Conservation (phyloP, 805 yeast genomes). For the Isabelozyma heimii region DNA sequence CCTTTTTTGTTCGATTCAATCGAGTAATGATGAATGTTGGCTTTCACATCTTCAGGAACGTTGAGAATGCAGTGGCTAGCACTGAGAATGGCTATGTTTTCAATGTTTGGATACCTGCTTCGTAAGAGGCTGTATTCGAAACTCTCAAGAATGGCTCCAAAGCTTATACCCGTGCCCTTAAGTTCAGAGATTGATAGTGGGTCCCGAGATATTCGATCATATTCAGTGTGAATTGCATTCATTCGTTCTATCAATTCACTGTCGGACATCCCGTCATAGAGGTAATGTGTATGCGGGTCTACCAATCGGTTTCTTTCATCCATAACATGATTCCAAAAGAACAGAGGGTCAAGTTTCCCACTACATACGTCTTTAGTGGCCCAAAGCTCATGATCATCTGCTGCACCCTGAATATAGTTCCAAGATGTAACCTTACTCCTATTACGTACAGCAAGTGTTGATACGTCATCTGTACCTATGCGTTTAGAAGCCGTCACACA, state of each 20-base stretch:
- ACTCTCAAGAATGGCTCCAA: slow-evolving; percentile 20
- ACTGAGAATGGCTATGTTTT: slow-evolving; percentile 23
- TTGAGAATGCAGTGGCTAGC: slow-evolving; percentile 8
- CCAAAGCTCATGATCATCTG: slow-evolving; percentile 94
- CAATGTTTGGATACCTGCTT: slow-evolving; percentile 2
- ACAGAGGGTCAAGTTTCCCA: slow-evolving; percentile 40
- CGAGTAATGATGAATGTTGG: slow-evolving; percentile 7
- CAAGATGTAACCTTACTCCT: slow-evolving; percentile 8
- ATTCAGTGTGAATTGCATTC: slow-evolving; percentile 9
- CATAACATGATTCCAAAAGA: slow-evolving; percentile 50
- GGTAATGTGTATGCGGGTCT: slow-evolving; percentile 18
- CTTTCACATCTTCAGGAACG: slow-evolving; percentile 5
- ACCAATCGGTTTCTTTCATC: slow-evolving; percentile 9
- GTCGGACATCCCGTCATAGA: slow-evolving; percentile 20
- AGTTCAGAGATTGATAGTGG: slow-evolving; percentile 15
- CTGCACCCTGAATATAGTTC: slow-evolving; percentile 85
- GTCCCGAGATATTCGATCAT: not conserved
- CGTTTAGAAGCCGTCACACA: slow-evolving; percentile 62
- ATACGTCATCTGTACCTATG: slow-evolving; percentile 4
- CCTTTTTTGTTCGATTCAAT: slow-evolving; percentile 56
- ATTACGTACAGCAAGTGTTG: not conserved
- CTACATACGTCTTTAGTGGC: slow-evolving; percentile 36
- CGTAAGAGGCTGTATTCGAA: slow-evolving; percentile 13
- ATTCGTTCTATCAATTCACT: slow-evolving; percentile 17
- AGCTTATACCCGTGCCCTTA: not conserved